Percentiles rank a stretch among this genome's conserved stretches.
phyloP scores from a whole-genome alignment of 2,329 filamentous ascomycete genomes.

The Aureobasidium musti region DNA sequence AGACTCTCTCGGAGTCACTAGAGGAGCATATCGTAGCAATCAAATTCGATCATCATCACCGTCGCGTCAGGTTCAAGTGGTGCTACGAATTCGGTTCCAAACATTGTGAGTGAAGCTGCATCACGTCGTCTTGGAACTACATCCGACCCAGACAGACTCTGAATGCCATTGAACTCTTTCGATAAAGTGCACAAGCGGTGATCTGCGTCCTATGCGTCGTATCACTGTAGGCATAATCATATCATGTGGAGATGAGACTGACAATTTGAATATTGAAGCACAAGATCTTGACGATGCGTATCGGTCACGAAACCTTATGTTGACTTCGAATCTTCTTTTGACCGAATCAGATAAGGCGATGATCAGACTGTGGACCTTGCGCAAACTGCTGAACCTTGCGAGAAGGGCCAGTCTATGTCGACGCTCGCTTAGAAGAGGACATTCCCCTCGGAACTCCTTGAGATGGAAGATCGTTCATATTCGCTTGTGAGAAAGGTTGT shows the following conservation, averaged over 20 bases:
- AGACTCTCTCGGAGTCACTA: slow-evolving; percentile 64
- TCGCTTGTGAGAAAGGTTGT: background rate
- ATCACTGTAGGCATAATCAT: too few species aligned
- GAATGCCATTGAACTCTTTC: slow-evolving; percentile 32
- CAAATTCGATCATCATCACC: slow-evolving; percentile 63
- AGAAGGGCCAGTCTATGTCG: background rate
- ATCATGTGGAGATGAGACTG: background rate
- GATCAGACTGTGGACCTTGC: background rate
- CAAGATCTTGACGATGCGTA: background rate
- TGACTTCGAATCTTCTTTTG: background rate
- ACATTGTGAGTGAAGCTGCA: slow-evolving; percentile 44
- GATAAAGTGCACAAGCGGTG: too few species aligned
- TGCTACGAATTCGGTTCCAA: slow-evolving; percentile 59
- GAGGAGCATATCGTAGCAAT: slow-evolving; percentile 63
- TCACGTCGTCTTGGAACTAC: too few species aligned
- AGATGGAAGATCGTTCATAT: background rate
- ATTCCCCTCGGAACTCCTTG: background rate
- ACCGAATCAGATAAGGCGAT: background rate
- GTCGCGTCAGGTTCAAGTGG: slow-evolving; percentile 62
- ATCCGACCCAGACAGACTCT: slow-evolving; percentile 29
- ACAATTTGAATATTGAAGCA: background rate
- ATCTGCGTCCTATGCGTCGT: too few species aligned
- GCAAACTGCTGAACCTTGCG: slow-evolving; percentile 12
- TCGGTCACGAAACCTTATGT: background rate
- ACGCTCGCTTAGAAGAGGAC: background rate